These are phyloP conservation scores for Apiotrichum veenhuisii DNA, from an alignment of 1,284 basidiomycete species.

Conservation along the genomic window DNA sequence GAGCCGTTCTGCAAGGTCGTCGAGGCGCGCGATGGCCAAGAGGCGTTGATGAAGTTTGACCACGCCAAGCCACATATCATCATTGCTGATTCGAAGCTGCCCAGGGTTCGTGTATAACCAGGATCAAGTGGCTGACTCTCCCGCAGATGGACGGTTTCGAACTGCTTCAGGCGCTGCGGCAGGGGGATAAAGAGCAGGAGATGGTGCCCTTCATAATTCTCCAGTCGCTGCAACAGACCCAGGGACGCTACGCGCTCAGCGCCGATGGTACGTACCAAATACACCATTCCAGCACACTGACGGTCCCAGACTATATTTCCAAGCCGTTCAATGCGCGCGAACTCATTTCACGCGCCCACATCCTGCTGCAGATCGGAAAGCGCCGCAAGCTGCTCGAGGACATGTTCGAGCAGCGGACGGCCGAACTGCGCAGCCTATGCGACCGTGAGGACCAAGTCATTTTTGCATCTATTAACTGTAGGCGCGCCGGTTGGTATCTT, in stretches of 20 bases:
- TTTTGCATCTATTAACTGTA: background rate
- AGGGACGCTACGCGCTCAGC: slow-evolving; percentile 5
- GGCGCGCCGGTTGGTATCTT: slow-evolving; percentile 46
- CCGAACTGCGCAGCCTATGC: slow-evolving; percentile 42
- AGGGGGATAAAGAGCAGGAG: slow-evolving; percentile 15
- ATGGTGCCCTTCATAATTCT: slow-evolving; percentile 42
- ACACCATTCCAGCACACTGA: slow-evolving; percentile 15
- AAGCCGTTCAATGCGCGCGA: slow-evolving; percentile 49
- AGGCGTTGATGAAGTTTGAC: slow-evolving; percentile 43
- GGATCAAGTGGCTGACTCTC: background rate
- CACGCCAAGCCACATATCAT: slow-evolving; percentile 36
- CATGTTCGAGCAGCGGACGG: slow-evolving; percentile 38
- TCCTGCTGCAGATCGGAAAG: slow-evolving; percentile 46
- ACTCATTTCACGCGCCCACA: slow-evolving; percentile 48
- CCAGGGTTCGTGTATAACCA: slow-evolving; percentile 23
- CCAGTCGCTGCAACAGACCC: background rate
- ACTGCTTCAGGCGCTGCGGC: slow-evolving; percentile 27
- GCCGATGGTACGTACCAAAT: slow-evolving; percentile 37
- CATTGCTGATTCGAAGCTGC: slow-evolving; percentile 52
- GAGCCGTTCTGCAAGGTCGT: slow-evolving; percentile 48
- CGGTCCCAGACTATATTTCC: slow-evolving; percentile 44
- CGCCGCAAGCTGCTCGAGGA: slow-evolving; percentile 35
- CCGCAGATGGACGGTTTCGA: slow-evolving; percentile 36
- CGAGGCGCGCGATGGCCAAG: slow-evolving; percentile 48
- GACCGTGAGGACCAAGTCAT: slow-evolving; percentile 7